phyloP scores from a whole-genome alignment of 2,329 filamentous ascomycete genomes.

The Chaetomium strumarium region DNA sequence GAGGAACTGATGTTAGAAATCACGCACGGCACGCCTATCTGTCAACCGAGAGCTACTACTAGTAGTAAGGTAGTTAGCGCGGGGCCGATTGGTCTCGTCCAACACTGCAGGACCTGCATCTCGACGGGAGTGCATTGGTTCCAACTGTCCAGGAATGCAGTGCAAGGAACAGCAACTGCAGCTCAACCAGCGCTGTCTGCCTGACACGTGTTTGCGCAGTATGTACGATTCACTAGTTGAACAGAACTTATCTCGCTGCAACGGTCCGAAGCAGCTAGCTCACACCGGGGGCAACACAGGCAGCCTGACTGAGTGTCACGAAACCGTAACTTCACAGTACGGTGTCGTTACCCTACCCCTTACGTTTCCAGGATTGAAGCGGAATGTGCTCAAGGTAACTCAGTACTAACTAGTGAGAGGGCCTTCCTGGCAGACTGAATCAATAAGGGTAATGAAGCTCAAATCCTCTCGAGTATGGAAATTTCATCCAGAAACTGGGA shows the following conservation, averaged over 20 bases:
- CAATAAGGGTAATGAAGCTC: no score
- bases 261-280: not conserved
- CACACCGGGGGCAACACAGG: not conserved
- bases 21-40: not conserved
- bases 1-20: no score
- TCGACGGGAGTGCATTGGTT: not conserved
- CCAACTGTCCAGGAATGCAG: slow-evolving; percentile 2
- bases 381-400: no score
- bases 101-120: slow-evolving; percentile 3
- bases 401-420: no score
- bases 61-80: not conserved
- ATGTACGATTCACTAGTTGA: not conserved
- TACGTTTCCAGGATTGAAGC: no score
- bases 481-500: no score
- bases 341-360: no score
- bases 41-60: not conserved
- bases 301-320: no score
- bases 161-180: not conserved
- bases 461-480: no score
- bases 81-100: not conserved
- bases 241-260: not conserved
- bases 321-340: no score
- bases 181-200: slow-evolving; percentile 6
- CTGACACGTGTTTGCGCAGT: slow-evolving; percentile 24
- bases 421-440: no score